Evolutionary conservation across 2,329 filamentous ascomycete genomes (phyloP).

Genomic region (Cryphonectria japonica): DNA sequence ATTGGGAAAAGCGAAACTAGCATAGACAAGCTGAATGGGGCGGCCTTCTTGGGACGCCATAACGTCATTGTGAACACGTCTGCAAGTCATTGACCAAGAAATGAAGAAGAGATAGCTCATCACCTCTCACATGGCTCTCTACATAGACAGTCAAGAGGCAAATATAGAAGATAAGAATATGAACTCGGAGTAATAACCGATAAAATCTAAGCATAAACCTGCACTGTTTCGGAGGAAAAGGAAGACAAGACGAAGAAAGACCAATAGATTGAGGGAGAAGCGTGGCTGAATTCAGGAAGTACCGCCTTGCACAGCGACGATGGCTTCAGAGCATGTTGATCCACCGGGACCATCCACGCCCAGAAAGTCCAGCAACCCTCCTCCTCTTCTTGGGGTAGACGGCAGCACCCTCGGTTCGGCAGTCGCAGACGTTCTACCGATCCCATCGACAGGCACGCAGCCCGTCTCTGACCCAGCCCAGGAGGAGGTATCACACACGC

Average conservation of each 20-base stretch:
- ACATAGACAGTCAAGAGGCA: not conserved
- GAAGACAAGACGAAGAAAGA: too few relatives aligned
- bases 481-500: constrained; percentile 32
- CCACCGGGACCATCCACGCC: not conserved
- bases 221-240: too few relatives aligned
- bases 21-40: not conserved
- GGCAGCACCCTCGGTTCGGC: constrained; percentile 31
- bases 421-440: constrained; percentile 40
- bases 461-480: constrained; percentile 37
- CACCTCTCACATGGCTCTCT: not conserved
- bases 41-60: not conserved
- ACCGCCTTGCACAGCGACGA: not conserved
- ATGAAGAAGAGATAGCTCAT: not conserved
- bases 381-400: constrained; percentile 28
- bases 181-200: too few relatives aligned
- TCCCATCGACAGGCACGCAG: constrained; percentile 37
- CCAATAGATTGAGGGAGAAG: too few relatives aligned
- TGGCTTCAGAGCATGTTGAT: not conserved
- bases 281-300: not conserved
- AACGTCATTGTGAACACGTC: constrained; percentile 1
- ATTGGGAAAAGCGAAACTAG: not conserved
- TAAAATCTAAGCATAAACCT: too few relatives aligned
- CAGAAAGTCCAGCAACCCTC: constrained; percentile 21
- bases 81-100: not conserved
- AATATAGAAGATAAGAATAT: not conserved